A percentile compares a stretch with the other conserved stretches of the same genome.
Evolutionary conservation across 2,329 filamentous ascomycete genomes (phyloP).

Genomic region (Arthrobotrys musiformis): DNA sequence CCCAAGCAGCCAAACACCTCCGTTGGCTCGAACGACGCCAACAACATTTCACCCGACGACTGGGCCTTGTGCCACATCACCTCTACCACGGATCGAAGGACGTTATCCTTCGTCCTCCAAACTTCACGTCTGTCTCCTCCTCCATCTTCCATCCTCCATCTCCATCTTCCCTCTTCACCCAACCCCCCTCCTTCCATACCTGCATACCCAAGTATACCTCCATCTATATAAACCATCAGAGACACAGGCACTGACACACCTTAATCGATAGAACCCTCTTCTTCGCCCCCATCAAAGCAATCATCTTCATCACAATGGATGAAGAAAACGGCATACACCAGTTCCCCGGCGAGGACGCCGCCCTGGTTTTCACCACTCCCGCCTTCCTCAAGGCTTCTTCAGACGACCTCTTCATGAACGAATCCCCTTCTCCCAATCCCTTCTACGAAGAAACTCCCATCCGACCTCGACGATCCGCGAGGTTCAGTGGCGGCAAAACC

Average conservation of each 20-base stretch:
- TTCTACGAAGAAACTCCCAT: conserved; percentile 27
- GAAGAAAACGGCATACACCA: conserved; percentile 10
- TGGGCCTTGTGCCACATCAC: background rate
- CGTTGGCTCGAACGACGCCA: too few relatives aligned
- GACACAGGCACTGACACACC: too few relatives aligned
- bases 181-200: background rate
- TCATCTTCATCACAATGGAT: background rate
- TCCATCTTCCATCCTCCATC: background rate
- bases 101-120: background rate
- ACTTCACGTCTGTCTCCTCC: background rate
- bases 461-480: conserved; percentile 17
- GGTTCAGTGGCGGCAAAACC: background rate
- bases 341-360: conserved; percentile 14
- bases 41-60: too few relatives aligned
- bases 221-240: too few relatives aligned
- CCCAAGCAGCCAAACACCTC: too few relatives aligned
- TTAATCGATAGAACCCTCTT: background rate
- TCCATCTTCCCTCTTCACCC: background rate
- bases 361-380: conserved; percentile 13
- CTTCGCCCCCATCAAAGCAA: background rate
- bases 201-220: background rate
- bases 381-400: conserved; percentile 1
- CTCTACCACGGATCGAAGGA: background rate
- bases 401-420: background rate
- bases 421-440: conserved; percentile 9